Evolutionary conservation across 2,329 filamentous ascomycete genomes (phyloP).

Genomic region (Escovopsis sp.): DNA sequence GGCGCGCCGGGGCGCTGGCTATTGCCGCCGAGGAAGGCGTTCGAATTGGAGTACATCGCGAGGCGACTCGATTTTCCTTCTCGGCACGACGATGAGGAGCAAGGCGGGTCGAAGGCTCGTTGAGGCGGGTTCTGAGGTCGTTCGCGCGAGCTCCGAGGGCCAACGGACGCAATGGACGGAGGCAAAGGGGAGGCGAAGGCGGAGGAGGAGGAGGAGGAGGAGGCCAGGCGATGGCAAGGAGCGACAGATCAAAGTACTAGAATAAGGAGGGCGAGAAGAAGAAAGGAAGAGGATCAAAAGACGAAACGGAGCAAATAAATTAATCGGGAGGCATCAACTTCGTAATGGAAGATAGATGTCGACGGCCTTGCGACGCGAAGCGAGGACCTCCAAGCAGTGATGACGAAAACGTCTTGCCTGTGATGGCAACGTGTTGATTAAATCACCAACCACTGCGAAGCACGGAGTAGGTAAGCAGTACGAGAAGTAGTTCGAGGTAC

Average conservation of each 20-base stretch:
- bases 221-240: constrained; percentile 11
- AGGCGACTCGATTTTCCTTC: not conserved
- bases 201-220: constrained; percentile 8
- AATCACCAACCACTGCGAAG: too few species aligned
- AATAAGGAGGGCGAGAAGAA: not conserved
- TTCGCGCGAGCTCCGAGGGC: too few species aligned
- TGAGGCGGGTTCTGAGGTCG: not conserved
- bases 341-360: constrained; percentile 1
- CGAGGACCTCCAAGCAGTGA: not conserved
- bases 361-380: constrained; percentile 7
- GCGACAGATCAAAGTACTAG: not conserved
- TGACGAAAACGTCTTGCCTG: too few species aligned
- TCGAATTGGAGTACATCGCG: constrained; percentile 80
- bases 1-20: constrained; percentile 53
- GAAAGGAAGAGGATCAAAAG: not conserved
- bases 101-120: too few species aligned
- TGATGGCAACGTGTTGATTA: constrained; percentile 2
- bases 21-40: constrained; percentile 68
- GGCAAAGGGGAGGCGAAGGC: not conserved
- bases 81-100: not conserved
- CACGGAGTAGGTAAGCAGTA: too few species aligned
- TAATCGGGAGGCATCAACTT: constrained; percentile 1
- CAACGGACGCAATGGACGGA: too few species aligned
- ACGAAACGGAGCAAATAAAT: constrained; percentile 1
- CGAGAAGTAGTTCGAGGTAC: too few species aligned